A percentile compares a stretch with the other conserved stretches of the same genome.
Conservation (phyloP, 2,329 filamentous ascomycete genomes). For the Aspergillus viridinutans region DNA sequence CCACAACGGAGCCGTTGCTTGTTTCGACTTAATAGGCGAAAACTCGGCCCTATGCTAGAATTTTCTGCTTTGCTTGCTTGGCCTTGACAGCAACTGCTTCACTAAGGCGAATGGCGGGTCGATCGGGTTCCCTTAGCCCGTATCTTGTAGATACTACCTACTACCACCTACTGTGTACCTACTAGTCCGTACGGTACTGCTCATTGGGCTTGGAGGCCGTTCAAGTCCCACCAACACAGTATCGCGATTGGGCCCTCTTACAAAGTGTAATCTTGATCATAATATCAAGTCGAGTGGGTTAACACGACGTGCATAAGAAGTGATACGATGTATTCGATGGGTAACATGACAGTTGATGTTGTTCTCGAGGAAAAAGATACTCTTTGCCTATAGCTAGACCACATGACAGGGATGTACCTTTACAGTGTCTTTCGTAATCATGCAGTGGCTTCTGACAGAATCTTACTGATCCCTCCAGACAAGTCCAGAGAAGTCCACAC, state of each 20-base stretch:
- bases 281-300: neutral
- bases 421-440: neutral
- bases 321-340: neutral
- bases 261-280: neutral
- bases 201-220: too few relatives aligned
- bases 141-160: neutral
- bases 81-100: neutral
- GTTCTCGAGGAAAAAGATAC: neutral
- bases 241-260: neutral
- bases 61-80: neutral
- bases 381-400: too few relatives aligned
- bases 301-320: neutral
- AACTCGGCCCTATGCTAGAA: neutral
- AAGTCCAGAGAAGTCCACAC: neutral
- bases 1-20: neutral
- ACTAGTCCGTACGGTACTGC: too few relatives aligned
- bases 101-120: neutral
- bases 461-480: neutral
- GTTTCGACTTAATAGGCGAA: neutral
- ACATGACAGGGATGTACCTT: neutral
- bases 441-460: neutral
- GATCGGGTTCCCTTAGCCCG: neutral
- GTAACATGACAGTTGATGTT: neutral
- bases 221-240: neutral
- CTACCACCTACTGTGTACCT: too few relatives aligned